These are phyloP conservation scores for Ascosphaera apis DNA, from an alignment of 2,329 filamentous ascomycete genomes.

Conservation along the genomic window DNA sequence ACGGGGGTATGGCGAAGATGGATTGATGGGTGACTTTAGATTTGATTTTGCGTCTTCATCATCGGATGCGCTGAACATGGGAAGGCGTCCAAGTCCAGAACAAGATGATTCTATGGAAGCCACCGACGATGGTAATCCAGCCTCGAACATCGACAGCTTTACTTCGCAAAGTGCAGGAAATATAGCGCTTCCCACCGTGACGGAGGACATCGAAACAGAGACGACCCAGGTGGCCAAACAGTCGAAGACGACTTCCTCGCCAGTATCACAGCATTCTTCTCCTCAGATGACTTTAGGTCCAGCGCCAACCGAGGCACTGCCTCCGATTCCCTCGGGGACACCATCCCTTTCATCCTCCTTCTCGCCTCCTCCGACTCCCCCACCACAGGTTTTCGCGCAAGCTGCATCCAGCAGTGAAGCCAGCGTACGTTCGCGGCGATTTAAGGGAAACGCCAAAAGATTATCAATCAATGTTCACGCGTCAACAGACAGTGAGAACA, in stretches of 20 bases:
- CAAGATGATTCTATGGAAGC: background rate
- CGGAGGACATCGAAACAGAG: background rate
- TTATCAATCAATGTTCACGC: background rate
- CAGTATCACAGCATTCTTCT: background rate
- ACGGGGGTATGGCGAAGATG: slow-evolving; percentile 12
- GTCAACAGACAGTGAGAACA: background rate
- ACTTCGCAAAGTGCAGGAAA: background rate
- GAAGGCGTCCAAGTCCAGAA: background rate
- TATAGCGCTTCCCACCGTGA: background rate
- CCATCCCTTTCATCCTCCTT: slow-evolving; percentile 5
- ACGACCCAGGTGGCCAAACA: background rate
- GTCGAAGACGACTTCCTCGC: background rate
- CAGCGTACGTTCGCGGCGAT: background rate
- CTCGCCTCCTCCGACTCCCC: slow-evolving; percentile 7
- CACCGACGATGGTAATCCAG: background rate
- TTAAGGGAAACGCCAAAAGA: background rate
- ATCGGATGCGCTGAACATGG: background rate
- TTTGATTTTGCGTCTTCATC: background rate
- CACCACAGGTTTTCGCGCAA: background rate
- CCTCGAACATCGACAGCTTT: background rate
- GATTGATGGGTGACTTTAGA: slow-evolving; percentile 7
- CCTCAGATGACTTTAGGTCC: slow-evolving; percentile 9
- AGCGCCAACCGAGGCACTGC: slow-evolving; percentile 23
- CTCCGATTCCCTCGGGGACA: slow-evolving; percentile 7
- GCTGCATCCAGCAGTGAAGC: background rate